Conservation (phyloP, 192 early-diverging fungal genomes). For the Chytriomyces sp. region DNA sequence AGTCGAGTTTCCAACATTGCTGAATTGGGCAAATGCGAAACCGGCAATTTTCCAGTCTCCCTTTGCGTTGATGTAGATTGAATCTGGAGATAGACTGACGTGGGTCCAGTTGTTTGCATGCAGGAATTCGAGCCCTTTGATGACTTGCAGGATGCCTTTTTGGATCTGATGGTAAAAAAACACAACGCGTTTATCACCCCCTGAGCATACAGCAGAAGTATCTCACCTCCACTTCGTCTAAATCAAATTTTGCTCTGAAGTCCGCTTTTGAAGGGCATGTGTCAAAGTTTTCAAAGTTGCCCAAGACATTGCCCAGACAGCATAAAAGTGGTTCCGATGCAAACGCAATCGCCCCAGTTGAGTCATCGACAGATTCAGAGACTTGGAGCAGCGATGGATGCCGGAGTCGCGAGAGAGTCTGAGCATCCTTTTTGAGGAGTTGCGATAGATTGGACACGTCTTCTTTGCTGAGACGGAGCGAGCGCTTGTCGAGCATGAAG, state of each 20-base stretch:
- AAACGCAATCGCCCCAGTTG: constrained; percentile 73
- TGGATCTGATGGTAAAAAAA: constrained; percentile 57
- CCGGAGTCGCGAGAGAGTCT: constrained; percentile 61
- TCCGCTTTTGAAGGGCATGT: constrained; percentile 25
- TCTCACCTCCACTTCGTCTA: constrained; percentile 70
- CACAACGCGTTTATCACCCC: too few relatives aligned
- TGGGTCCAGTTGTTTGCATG: constrained; percentile 76
- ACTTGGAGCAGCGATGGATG: constrained; percentile 81
- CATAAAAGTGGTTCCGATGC: constrained; percentile 75
- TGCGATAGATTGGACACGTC: background rate
- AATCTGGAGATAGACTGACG: constrained; percentile 71
- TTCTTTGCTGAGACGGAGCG: background rate
- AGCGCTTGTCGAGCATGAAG: constrained; percentile 14
- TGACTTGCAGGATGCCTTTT: constrained; percentile 75
- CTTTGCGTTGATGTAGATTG: constrained; percentile 76
- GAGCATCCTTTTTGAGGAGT: constrained; percentile 19
- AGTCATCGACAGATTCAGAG: constrained; percentile 66
- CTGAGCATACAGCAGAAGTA: too few relatives aligned
- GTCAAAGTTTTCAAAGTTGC: constrained; percentile 56
- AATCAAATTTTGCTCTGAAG: constrained; percentile 55
- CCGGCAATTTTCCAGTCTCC: constrained; percentile 43
- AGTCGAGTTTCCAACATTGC: background rate
- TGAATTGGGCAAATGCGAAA: constrained; percentile 15
- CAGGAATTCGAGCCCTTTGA: constrained; percentile 68
- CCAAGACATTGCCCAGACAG: constrained; percentile 68